A percentile compares a stretch with the other conserved stretches of the same genome.
Conservation (phyloP, 2,329 filamentous ascomycete genomes). For the Harringtonia lauricola region DNA sequence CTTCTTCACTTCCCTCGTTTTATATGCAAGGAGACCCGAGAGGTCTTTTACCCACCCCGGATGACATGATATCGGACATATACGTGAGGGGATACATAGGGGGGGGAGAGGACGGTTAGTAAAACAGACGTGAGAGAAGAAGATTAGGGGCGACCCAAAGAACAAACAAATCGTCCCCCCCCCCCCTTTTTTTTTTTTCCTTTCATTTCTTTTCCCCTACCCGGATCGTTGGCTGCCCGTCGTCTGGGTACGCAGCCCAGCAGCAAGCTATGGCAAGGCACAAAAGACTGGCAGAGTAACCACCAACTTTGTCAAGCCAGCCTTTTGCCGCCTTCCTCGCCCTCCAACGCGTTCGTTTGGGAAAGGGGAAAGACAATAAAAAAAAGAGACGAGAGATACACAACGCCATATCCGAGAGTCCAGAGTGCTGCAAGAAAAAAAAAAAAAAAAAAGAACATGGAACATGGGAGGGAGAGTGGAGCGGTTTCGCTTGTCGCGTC, state of each 20-base stretch:
- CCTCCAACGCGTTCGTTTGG: too few species aligned
- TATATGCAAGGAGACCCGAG: slow-evolving; percentile 1
- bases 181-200: background rate
- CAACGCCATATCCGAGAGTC: slow-evolving; percentile 1
- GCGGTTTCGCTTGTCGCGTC: slow-evolving; percentile 1
- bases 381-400: background rate
- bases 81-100: background rate
- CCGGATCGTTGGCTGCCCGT: too few species aligned
- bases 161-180: background rate
- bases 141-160: background rate
- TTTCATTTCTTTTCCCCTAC: too few species aligned
- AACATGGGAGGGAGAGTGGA: slow-evolving; percentile 3
- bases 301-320: too few species aligned
- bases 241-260: too few species aligned
- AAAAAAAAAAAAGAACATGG: background rate
- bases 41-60: background rate
- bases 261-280: too few species aligned
- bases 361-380: background rate
- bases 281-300: too few species aligned
- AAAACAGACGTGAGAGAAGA: slow-evolving; percentile 1
- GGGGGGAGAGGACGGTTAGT: slow-evolving; percentile 1
- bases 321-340: too few species aligned
- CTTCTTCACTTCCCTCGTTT: background rate
- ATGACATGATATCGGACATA: slow-evolving; percentile 1
- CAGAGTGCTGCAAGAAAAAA: background rate